phyloP scores from a whole-genome alignment of 129 eudicot species.

The Flaveria sonorensis region DNA sequence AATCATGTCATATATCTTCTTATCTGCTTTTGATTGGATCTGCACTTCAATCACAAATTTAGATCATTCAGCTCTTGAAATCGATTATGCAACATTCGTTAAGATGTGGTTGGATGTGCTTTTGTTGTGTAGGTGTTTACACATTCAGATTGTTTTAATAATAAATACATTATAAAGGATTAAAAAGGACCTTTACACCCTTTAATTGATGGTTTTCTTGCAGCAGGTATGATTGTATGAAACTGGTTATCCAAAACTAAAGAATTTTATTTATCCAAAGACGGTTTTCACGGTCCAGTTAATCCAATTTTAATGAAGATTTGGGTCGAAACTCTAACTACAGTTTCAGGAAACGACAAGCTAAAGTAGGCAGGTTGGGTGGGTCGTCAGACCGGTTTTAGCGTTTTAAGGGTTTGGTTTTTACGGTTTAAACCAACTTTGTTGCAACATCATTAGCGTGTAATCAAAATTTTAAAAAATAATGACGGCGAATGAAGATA shows the following conservation, averaged over 20 bases:
- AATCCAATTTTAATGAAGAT: not conserved
- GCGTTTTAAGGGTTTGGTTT: not conserved
- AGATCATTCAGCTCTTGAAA: not conserved
- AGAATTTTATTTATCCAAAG: not conserved
- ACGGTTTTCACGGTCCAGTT: not conserved
- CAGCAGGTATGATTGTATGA: not conserved
- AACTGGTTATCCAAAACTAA: not conserved
- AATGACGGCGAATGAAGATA: not conserved
- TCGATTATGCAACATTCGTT: not conserved
- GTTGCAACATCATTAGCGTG: not conserved
- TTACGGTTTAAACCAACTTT: not conserved
- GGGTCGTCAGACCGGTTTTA: not conserved
- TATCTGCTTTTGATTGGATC: conserved; percentile 74
- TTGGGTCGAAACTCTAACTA: not conserved
- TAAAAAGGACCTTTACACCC: not conserved
- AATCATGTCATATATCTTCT: conserved; percentile 85
- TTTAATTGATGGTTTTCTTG: not conserved
- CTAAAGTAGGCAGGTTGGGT: not conserved
- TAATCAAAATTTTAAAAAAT: not conserved
- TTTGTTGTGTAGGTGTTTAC: not conserved
- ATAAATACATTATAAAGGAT: not conserved
- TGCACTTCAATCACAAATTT: conserved; percentile 40
- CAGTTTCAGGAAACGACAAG: not conserved
- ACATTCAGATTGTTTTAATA: not conserved
- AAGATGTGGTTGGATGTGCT: not conserved